Evolutionary conservation across 2,329 filamentous ascomycete genomes (phyloP), one percentile per base, ranked within the genome.

Genomic region (Phialemoniopsis sp.): DNA sequence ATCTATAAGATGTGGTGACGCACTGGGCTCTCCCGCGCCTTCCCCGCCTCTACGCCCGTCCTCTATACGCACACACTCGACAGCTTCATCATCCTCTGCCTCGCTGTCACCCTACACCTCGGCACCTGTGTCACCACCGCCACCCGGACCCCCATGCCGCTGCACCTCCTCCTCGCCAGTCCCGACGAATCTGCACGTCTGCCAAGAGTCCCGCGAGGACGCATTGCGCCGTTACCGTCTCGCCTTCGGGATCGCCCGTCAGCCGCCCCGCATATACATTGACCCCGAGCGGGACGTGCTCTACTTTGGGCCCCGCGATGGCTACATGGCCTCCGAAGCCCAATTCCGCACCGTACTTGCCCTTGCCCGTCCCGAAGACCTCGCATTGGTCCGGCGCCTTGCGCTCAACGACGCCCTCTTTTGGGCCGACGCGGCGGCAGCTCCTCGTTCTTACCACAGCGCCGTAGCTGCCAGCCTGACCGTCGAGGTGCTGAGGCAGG

Each of bases 331-430:
- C 15, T 60, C 68, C 37, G 61, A 65, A 40, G 59, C 68, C 6
- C 63, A 72, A 45, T 66, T 74, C 40, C 59, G 61, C 37, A 68
- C 66, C 13, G 63, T 63, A 48, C 59, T 73, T 54, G 52, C 60
- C 37, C 57, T 72, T 49, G 66, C 62, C 46, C 56, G 59, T 32
- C 62, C 58, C 6, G 49, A 48, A 9, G 66, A 74, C 44, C 57
- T 73, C 34, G 58, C 58, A 8, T 40, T 47, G 10, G 60, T 74
- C 14, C 59, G 58, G 28, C 60, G 64, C 10, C 49, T 73, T 16
- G 70, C 71, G 28, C 55, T 75, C 39, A 70, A 63, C 48, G 70
- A 72, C 43, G 56, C 57, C 4, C 53, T 74, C 15, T 65, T 72
- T 28, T 42, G 46, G 36, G 16, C 19, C 34, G 39, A 40, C 19